Evolutionary conservation across 352 stramenopile species (phyloP), one percentile per base, ranked within the genome.

Genomic region (Phytophthora kernoviae): DNA sequence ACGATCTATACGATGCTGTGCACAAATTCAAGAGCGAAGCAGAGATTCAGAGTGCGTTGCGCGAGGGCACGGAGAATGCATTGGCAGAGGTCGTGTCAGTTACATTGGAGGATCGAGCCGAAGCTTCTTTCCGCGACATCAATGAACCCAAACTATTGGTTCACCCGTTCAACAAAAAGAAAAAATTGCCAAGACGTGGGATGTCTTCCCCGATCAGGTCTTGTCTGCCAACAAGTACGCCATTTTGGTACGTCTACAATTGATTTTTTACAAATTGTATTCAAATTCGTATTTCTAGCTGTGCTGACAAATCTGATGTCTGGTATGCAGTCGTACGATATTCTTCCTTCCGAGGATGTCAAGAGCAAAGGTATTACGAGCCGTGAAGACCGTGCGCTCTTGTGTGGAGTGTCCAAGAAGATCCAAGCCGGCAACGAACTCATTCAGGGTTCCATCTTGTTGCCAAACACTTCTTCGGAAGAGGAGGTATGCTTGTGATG

Each of bases 21-120:
- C 86, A 94, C 71, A 91, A 92, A 59, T 94, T 94, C 62, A 92
- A 92, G 61, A 94, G 84, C 57, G 86, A 94, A 47, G 79, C 86
- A 26, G 86, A 94, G 61, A 88, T 94, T 54, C 86, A 94, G 62
- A 91, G 71, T 26, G 84, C 81, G 34, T 65, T 94, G 41, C 84
- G 86, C 30, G 82, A 94, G 73, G 82, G 82, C 47, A 94, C 84
- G 9, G 84, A 94, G 54, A 91, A 79, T 22, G 85, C 85, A 12
- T 62, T 94, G 46, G 84, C 82, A 10, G 82, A 93, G 51, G 82
- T 91, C 20, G 70, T 93, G 40, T 73, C 84, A 32, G 50, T 81
- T 18, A 84, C 84, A 32, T 63, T 94, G 33, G 80, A 93, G 40
- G 79, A 92, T 18, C 84, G 84, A n/a, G 86, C 86, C 21, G 83